These are phyloP conservation scores for Umbelopsis vinacea DNA, from an alignment of 192 early-diverging fungal genomes.

Conservation along the genomic window DNA sequence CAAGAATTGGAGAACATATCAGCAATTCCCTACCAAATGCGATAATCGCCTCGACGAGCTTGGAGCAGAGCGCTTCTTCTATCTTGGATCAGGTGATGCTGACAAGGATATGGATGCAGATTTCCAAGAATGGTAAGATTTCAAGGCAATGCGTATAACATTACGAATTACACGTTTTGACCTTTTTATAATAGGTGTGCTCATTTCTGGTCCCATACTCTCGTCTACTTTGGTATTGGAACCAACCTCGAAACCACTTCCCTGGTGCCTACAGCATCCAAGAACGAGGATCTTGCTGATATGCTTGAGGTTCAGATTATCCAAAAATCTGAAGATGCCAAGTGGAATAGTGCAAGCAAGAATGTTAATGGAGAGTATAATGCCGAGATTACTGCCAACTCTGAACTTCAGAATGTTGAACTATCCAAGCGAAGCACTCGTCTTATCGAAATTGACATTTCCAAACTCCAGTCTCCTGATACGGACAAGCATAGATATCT, in stretches of 20 bases:
- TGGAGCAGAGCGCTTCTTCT: slow-evolving; percentile 49
- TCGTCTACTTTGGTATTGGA: slow-evolving; percentile 19
- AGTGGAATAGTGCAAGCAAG: slow-evolving; percentile 19
- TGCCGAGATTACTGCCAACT: slow-evolving; percentile 39
- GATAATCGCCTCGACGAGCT: slow-evolving; percentile 45
- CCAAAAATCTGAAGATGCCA: background rate
- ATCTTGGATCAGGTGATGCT: slow-evolving; percentile 53
- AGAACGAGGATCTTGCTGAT: background rate
- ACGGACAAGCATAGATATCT: slow-evolving; percentile 30
- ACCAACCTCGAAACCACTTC: slow-evolving; percentile 9
- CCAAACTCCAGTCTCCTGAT: slow-evolving; percentile 29
- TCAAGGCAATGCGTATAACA: background rate
- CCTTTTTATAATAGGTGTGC: slow-evolving; percentile 26
- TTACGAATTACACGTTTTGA: background rate
- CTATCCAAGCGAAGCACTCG: slow-evolving; percentile 48
- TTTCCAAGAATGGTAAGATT: slow-evolving; percentile 41
- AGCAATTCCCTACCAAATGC: slow-evolving; percentile 54
- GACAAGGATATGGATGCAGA: slow-evolving; percentile 47
- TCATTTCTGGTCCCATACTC: slow-evolving; percentile 31
- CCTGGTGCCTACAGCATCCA: slow-evolving; percentile 17
- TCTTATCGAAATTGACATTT: slow-evolving; percentile 45
- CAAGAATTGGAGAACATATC: slow-evolving; percentile 63
- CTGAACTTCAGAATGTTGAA: slow-evolving; percentile 45
- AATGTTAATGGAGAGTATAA: slow-evolving; percentile 33
- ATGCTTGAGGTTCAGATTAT: slow-evolving; percentile 27